These are phyloP conservation scores for Lachnellula willkommii DNA, from an alignment of 2,329 filamentous ascomycete genomes.

Conservation along the genomic window DNA sequence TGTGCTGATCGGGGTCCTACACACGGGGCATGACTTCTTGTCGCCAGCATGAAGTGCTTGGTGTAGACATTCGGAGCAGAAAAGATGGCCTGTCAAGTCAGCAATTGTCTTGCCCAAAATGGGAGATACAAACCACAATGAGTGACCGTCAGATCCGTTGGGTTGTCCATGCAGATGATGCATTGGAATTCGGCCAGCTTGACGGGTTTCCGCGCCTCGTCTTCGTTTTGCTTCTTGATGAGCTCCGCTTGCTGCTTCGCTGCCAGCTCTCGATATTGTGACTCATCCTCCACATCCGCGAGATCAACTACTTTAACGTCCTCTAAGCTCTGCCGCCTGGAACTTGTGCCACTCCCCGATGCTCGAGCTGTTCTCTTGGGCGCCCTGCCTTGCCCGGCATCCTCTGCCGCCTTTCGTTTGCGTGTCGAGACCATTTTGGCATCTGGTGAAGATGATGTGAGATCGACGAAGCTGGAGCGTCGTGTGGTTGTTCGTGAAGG, in stretches of 20 bases:
- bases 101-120: constrained; percentile 11
- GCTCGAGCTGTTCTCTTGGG: constrained; percentile 8
- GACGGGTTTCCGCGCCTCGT: constrained; percentile 43
- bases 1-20: constrained; percentile 53
- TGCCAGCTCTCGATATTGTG: constrained; percentile 24
- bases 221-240: constrained; percentile 37
- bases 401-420: constrained; percentile 23
- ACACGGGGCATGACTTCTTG: constrained; percentile 56
- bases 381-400: constrained; percentile 6
- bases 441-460: constrained; percentile 22
- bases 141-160: constrained; percentile 53
- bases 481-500: constrained; percentile 4
- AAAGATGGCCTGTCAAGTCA: constrained; percentile 51
- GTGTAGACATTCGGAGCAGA: constrained; percentile 58
- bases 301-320: constrained; percentile 26
- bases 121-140: constrained; percentile 54
- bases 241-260: constrained; percentile 26
- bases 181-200: constrained; percentile 55
- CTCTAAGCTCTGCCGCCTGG: constrained; percentile 9
- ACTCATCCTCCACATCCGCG: constrained; percentile 23
- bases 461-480: constrained; percentile 23
- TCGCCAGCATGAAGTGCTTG: constrained; percentile 55
- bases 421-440: constrained; percentile 14
- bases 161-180: constrained; percentile 63
- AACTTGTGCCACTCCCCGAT: background rate